Conservation (phyloP, 2,329 filamentous ascomycete species). For the Penicillium sp. region DNA sequence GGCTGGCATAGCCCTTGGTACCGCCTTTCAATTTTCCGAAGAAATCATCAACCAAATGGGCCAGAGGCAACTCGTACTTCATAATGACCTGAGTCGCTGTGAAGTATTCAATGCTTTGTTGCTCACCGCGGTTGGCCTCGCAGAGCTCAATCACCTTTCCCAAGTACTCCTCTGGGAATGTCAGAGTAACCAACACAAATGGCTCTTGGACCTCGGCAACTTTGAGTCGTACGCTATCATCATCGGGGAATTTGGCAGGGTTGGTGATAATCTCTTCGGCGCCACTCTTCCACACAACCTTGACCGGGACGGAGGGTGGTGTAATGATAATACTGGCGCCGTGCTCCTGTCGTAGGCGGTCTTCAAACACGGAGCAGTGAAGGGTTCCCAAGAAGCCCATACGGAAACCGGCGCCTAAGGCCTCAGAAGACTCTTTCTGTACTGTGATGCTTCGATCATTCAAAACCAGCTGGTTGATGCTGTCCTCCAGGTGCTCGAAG, state of each 20-base stretch:
- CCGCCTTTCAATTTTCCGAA: constrained; percentile 91
- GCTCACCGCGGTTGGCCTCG: constrained; percentile 76
- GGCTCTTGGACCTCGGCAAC: constrained; percentile 60
- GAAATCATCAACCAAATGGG: constrained; percentile 88
- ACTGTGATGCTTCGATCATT: constrained; percentile 93
- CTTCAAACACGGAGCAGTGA: constrained; percentile 98
- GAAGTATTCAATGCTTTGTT: constrained; percentile 83
- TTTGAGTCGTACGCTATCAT: constrained; percentile 48
- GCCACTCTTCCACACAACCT: constrained; percentile 70
- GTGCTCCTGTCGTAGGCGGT: constrained; percentile 86
- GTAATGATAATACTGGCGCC: constrained; percentile 94
- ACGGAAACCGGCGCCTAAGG: constrained; percentile 85
- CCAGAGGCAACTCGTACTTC: constrained; percentile 79
- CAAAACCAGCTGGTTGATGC: constrained; percentile 82
- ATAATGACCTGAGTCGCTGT: constrained; percentile 86
- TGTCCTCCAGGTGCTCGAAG: constrained; percentile 79
- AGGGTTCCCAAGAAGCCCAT: constrained; percentile 91
- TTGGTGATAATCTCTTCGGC: constrained; percentile 71
- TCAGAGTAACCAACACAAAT: constrained; percentile 74
- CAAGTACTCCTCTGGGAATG: constrained; percentile 85
- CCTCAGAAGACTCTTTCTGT: constrained; percentile 88
- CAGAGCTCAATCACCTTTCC: constrained; percentile 92
- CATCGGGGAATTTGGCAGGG: constrained; percentile 78
- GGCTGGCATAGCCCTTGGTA: constrained; percentile 88
- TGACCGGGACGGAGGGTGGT: constrained; percentile 86